These are phyloP conservation scores for Hymenoscyphus infarciens DNA, from an alignment of 2,329 filamentous ascomycete species.

Conservation along the genomic window DNA sequence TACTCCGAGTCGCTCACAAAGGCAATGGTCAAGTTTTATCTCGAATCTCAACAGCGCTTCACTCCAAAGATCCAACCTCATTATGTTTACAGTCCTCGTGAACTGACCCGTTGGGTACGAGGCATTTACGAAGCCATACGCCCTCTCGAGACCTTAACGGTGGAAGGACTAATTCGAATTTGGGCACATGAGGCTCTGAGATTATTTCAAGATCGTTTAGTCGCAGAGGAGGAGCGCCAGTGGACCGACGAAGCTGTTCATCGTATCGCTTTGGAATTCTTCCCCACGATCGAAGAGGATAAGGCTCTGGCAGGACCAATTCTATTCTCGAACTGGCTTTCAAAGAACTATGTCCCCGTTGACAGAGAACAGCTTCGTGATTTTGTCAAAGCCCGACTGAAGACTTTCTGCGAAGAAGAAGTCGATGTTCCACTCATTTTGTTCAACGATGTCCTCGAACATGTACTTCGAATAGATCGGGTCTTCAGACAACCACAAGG, in stretches of 20 bases:
- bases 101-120: conserved; percentile 95
- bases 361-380: conserved; percentile 92
- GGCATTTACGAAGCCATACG: conserved; percentile 96
- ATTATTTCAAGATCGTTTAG: conserved; percentile 94
- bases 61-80: conserved; percentile 96
- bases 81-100: conserved; percentile 98
- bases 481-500: conserved; percentile 98
- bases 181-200: conserved; percentile 97
- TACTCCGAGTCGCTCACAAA: conserved; percentile 92
- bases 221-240: conserved; percentile 86
- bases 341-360: conserved; percentile 96
- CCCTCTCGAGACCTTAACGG: conserved; percentile 78
- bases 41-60: conserved; percentile 91
- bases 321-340: conserved; percentile 98
- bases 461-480: conserved; percentile 95
- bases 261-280: conserved; percentile 83
- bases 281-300: conserved; percentile 90
- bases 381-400: conserved; percentile 94
- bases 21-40: conserved; percentile 95
- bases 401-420: conserved; percentile 99
- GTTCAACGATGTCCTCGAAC: conserved; percentile 99
- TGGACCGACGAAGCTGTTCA: conserved; percentile 92
- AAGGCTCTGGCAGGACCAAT: conserved; percentile 90
- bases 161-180: conserved; percentile 91
- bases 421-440: conserved; percentile 96